A percentile compares a stretch with the other conserved stretches of the same genome.
These are phyloP conservation scores for Secale cereale DNA, from an alignment of 176 grass and related monocot genomes.

Conservation along the genomic window DNA sequence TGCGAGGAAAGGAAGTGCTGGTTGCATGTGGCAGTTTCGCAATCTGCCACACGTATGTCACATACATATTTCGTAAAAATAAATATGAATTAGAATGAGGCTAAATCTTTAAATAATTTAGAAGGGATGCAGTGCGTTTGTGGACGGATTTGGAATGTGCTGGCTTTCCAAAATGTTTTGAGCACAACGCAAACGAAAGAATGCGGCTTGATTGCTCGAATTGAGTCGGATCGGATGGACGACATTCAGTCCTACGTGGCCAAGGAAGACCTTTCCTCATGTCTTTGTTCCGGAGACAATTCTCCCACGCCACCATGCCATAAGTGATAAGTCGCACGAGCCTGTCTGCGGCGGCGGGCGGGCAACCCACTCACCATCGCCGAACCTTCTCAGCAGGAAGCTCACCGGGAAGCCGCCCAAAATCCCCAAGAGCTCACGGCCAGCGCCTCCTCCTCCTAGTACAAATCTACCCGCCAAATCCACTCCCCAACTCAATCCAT, in stretches of 20 bases:
- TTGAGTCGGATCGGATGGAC: background rate
- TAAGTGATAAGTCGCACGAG: background rate
- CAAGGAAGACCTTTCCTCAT: background rate
- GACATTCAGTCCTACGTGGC: background rate
- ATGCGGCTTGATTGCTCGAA: slow-evolving; percentile 21
- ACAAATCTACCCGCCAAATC: slow-evolving; percentile 19
- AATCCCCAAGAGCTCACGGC: background rate
- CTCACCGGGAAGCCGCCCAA: slow-evolving; percentile 45
- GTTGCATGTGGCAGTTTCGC: too few species aligned
- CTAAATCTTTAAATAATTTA: too few species aligned
- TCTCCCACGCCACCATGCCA: background rate
- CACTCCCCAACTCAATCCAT: slow-evolving; percentile 13
- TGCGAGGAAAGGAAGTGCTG: too few species aligned
- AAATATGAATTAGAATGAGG: too few species aligned
- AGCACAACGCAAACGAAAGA: background rate
- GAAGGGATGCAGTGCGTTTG: too few species aligned
- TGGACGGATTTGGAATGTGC: background rate
- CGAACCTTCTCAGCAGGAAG: slow-evolving; percentile 60
- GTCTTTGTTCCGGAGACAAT: slow-evolving; percentile 18
- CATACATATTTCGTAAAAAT: too few species aligned
- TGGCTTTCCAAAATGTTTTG: background rate
- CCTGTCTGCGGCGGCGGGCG: slow-evolving; percentile 17
- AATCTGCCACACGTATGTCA: too few species aligned
- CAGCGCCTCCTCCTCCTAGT: background rate
- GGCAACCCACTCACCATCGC: slow-evolving; percentile 29